These are phyloP conservation scores for Harringtonia aguacate DNA, from an alignment of 2,329 filamentous ascomycete genomes.

Conservation along the genomic window DNA sequence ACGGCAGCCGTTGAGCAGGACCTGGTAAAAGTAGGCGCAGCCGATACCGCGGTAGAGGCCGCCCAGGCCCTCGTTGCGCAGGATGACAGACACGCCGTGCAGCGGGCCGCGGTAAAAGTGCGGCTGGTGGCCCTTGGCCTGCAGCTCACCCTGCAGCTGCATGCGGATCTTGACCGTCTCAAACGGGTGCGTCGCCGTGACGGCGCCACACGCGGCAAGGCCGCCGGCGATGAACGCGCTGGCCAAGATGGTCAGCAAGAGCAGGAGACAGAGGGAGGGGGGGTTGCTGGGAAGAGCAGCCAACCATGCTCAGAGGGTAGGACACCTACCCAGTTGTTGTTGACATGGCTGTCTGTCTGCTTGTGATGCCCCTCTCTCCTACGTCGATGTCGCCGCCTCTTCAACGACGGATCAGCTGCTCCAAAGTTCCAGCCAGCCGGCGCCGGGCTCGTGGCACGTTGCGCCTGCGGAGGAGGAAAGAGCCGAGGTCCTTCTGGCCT, in stretches of 20 bases:
- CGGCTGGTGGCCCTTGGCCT: conserved; percentile 72
- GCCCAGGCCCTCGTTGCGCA: conserved; percentile 76
- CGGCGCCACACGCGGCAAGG: conserved; percentile 92
- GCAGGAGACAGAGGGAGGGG: neutral
- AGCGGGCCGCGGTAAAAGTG: conserved; percentile 85
- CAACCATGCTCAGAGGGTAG: neutral
- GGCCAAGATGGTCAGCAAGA: neutral
- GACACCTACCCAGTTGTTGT: conserved; percentile 11
- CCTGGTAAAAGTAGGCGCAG: conserved; percentile 91
- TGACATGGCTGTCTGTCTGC: conserved; percentile 5
- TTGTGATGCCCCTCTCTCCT: neutral
- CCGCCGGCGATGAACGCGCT: conserved; percentile 92
- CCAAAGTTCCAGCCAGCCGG: neutral
- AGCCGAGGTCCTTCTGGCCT: too few species aligned
- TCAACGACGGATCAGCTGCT: neutral
- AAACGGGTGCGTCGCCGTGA: conserved; percentile 95
- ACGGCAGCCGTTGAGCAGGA: conserved; percentile 91
- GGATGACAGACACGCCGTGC: conserved; percentile 82
- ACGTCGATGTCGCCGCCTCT: neutral
- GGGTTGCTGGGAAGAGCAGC: neutral
- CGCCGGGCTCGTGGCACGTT: too few species aligned
- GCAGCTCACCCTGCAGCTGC: conserved; percentile 92
- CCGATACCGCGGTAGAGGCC: conserved; percentile 85
- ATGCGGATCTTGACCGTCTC: conserved; percentile 98
- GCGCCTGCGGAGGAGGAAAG: too few species aligned